Evolutionary conservation across 257 asterid genomes (phyloP), one percentile per base, ranked within the genome.

Genomic region (Solanum commersonii): DNA sequence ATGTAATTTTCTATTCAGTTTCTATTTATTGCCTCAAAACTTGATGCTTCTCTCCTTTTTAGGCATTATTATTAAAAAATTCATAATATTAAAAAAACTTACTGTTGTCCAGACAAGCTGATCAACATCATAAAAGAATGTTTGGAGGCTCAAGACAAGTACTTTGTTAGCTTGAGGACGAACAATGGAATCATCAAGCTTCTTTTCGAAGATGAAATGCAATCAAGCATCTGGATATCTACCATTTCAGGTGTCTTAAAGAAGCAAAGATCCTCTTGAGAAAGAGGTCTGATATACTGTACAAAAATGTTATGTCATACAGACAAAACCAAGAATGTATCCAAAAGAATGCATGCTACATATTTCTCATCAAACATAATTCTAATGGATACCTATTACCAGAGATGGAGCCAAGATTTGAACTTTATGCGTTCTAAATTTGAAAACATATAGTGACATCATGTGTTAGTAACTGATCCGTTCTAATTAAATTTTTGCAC

Each of bases 191-290:
- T 90, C 42, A 87, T 94, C 84, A 92, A 92, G 92, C 90, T 94
- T 87, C 89, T 88, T 22, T 93, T 94, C 25, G 89, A 93, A 91
- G 96, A 94, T 85, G 91, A 91, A 87, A 90, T 70, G 88, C 96
- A 92, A 72, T 91, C 93, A 11, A 89, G 89, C 33, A 87, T 92
- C 59, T 93, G 95, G 96, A 91, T 87, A 87, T 90, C 96, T 25
- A 91, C 93, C 88, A 91, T 93, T 88, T 89, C 92, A 87, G 83
- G 91, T 88, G 94, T 93, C 86, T 73, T 91, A 60, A 91, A 90
- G 90, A 89, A 92, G 90, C 87, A 88, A 63, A 72, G 78, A 38
- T 88, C 90, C 74, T 79, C 86, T 44, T 86, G 89, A 86, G 59
- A 87, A 88, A 89, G 76, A 90, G 60, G 72, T 56, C 11, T 72